Base-by-base conservation (phyloP, 2,329 filamentous ascomycete genomes). In the Neoscytalidium dimidiatum region DNA sequence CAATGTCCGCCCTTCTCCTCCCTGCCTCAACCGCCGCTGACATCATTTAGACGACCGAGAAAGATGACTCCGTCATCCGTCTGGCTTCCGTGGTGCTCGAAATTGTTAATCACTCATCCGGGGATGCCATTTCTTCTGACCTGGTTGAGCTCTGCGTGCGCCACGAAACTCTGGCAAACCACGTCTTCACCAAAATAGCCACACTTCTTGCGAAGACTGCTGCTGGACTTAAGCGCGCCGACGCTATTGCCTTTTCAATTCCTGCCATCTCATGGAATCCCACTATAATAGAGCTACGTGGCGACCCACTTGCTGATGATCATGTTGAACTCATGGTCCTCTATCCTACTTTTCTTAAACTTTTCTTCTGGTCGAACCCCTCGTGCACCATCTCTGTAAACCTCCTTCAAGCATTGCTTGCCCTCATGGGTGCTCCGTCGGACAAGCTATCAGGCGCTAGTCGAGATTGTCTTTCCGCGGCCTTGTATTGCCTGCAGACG, bases 291-390 rank as follows among this genome's bases (percentile, higher is more conserved):
- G 4, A 3, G 6, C 31, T 6, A n/a, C 23, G 35, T 33, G 26
- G 8, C 3, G 9, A 9, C 4, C 21, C 3, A 46, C 19, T 41
- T 31, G 28, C n/a, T 14, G 44, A 51, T 23, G 23, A 29, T 13
- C 29, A 51, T 9, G n/a, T 31, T 19, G 52, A 41, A 19, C 38
- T 41, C 41, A 17, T 23, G 31, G 17, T 52, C 4, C 46, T 68
- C 0, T 73, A 72, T 62, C 60, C 75, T 11, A 66, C 61, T 5
- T 74, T 77, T 38, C 64, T 77, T 26, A 74, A 73, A 62, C 70
- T 69, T 65, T 76, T 72, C 3, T 75, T 71, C 61, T 76, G 73
- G 74, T 68, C 63, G 11, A 23, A 64, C 14, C 21, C 43, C n/a
- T 17, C 46, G 21, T 64, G 63, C 53, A 8, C 19, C 21, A 28